Base-by-base conservation (phyloP, 2,329 filamentous ascomycete species). In the Corinectria fuckeliana region DNA sequence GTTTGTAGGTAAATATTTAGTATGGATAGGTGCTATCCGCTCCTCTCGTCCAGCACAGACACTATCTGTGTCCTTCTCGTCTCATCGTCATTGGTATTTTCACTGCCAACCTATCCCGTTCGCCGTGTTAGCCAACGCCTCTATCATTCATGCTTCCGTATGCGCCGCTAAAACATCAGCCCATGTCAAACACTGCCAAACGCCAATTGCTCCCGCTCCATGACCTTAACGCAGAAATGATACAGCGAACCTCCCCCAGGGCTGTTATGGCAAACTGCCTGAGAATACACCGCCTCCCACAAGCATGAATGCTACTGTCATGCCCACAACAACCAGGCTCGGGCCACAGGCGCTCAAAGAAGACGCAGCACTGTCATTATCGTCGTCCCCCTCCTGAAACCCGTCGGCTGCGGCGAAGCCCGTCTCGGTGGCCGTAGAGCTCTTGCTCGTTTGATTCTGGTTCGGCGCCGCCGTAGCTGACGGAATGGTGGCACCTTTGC, bases 401-500 rank as follows among this genome's bases (percentile, higher is more conserved):
- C 75, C 75, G 16, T 70, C 66, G n/a, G 73, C 66, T 23, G 74
- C 72, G 38, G 61, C 67, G 16, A 59, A 25, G 30, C 38, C 25
- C 16, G 56, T 59, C 7, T 45, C 42, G 16, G 56, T 54, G 10
- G 56, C 48, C 6, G 50, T 30, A 38, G n/a, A 72, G 55, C 18
- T 57, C 64, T 32, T 66, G 62, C 10, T 65, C 56, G 73, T 56
- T 76, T 68, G 61, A 21, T 69, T 69, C 62, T 82, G 77, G 60
- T 75, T 76, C 1, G 78, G 73, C 16, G 77, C 81, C 0, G 69
- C 62, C 4, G 80, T 85, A 3, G 82, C 79, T 10, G 78, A 82
- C 1, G 83, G 83, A 28, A 86, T 85, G 3, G 70, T 62, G 0
- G 82, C 83, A 21, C 81, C 78, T 9, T 76, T 72, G 70, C 79